These are phyloP conservation scores for Paraleonurus japonicus DNA, from an alignment of 257 asterid genomes.

Conservation along the genomic window DNA sequence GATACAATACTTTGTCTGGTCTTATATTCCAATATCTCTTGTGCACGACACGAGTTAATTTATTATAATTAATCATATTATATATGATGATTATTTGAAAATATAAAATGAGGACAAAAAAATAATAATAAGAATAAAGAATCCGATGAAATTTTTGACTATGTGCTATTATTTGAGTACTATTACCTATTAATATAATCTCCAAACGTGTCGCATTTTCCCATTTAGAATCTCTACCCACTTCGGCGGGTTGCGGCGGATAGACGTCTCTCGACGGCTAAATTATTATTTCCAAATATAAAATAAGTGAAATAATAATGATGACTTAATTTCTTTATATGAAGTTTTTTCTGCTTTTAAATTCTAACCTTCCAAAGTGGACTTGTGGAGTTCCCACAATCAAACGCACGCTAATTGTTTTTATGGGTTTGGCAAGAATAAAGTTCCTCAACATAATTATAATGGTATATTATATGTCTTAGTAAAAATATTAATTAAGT, in stretches of 20 bases:
- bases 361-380: slow-evolving; percentile 24
- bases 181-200: neutral
- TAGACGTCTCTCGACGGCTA: slow-evolving; percentile 2
- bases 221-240: neutral
- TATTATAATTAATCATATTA: neutral
- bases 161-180: neutral
- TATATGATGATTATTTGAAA: neutral
- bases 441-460: neutral
- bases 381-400: slow-evolving; percentile 25
- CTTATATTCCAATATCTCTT: too few relatives aligned
- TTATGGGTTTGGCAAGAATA: slow-evolving; percentile 11
- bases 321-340: neutral
- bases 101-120: too few relatives aligned
- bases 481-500: too few relatives aligned
- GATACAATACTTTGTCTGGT: too few relatives aligned
- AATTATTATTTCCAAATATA: neutral
- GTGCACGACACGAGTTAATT: neutral
- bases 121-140: too few relatives aligned
- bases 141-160: neutral
- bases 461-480: too few relatives aligned
- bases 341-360: neutral
- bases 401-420: neutral
- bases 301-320: neutral
- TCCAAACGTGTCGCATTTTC: neutral
- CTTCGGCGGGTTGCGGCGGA: slow-evolving; percentile 10